Percentiles rank a stretch among this genome's conserved stretches.
Conservation (phyloP, 179 eudicot species). For the Nepenthes alata region DNA sequence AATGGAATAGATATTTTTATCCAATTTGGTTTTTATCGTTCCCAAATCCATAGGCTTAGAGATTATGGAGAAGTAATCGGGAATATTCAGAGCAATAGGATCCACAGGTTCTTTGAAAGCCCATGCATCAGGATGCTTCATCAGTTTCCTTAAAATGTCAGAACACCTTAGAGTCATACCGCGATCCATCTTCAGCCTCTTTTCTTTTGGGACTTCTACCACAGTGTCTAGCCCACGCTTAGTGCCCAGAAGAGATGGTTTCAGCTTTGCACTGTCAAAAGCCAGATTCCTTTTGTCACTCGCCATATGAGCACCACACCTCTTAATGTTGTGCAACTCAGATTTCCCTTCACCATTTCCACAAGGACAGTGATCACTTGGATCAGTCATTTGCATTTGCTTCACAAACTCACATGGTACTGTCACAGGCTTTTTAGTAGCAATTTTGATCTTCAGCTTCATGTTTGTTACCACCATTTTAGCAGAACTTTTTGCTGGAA, state of each 20-base stretch:
- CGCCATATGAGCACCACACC: conserved; percentile 5
- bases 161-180: conserved; percentile 32
- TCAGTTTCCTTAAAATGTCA: conserved; percentile 33
- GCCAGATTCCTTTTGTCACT: not conserved
- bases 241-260: conserved; percentile 13
- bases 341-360: conserved; percentile 4
- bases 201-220: conserved; percentile 10
- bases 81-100: conserved; percentile 39
- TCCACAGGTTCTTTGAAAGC: conserved; percentile 59
- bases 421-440: conserved; percentile 23
- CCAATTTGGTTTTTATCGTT: conserved; percentile 46
- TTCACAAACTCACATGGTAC: conserved; percentile 12
- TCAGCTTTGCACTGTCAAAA: conserved; percentile 7
- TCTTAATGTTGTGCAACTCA: conserved; percentile 10
- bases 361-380: conserved; percentile 1
- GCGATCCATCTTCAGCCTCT: conserved; percentile 44
- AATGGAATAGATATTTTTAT: conserved; percentile 20
- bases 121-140: conserved; percentile 28
- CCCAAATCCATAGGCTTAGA: conserved; percentile 88
- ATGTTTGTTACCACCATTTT: conserved; percentile 13
- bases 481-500: not conserved
- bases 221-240: conserved; percentile 32
- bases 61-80: conserved; percentile 59
- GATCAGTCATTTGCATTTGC: conserved; percentile 3
- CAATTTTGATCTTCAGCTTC: conserved; percentile 45